Conservation (phyloP, 441 rosid species). For the Aleurites moluccanus region DNA sequence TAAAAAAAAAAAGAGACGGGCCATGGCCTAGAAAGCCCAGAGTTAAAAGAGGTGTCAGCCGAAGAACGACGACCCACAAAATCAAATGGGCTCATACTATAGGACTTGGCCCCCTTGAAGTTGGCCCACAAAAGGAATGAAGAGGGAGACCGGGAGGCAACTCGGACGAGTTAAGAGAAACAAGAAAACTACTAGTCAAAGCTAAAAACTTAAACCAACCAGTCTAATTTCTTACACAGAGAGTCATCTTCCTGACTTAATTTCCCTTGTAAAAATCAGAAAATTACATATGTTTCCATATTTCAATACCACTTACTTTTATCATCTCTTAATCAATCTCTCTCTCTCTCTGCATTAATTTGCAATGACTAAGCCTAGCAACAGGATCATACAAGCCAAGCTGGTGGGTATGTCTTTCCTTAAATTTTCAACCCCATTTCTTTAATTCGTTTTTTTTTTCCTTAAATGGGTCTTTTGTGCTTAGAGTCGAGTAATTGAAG, state of each 20-base stretch:
- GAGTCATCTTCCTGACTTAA: neutral
- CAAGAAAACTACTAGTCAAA: constrained; percentile 21
- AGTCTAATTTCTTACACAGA: neutral
- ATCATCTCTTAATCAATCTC: neutral
- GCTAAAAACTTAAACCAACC: constrained; percentile 18
- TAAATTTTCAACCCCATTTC: neutral
- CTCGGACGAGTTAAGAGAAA: neutral
- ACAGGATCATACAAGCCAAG: constrained; percentile 65
- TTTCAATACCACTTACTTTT: neutral
- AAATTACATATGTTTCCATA: neutral
- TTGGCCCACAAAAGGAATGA: neutral
- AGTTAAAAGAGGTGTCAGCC: too few species aligned
- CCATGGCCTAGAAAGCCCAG: neutral
- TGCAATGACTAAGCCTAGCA: constrained; percentile 52
- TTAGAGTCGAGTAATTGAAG: neutral
- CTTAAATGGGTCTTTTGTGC: neutral
- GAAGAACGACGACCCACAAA: neutral
- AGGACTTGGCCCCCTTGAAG: too few species aligned
- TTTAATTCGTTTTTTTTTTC: neutral
- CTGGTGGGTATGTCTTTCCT: constrained; percentile 58
- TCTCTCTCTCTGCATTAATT: constrained; percentile 1
- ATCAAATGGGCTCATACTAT: neutral
- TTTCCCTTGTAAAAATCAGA: constrained; percentile 20
- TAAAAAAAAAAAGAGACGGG: neutral
- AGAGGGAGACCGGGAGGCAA: neutral